These are phyloP conservation scores for Suhomyces choctaworum DNA, from an alignment of 1,139 yeast genomes.

Conservation along the genomic window DNA sequence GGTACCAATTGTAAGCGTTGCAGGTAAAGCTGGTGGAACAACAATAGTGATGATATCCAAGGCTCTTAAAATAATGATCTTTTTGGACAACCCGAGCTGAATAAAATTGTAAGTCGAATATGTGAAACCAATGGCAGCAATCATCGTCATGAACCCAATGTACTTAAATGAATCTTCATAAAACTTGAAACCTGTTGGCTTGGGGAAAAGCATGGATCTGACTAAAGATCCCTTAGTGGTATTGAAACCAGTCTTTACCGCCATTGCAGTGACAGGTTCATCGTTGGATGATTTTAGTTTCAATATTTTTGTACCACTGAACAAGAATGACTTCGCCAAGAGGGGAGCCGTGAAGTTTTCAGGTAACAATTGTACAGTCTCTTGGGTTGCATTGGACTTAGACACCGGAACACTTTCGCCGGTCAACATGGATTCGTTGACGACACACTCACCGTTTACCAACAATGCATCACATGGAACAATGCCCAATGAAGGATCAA, in stretches of 20 bases:
- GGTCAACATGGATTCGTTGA: conserved; percentile 93
- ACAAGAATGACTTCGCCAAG: conserved; percentile 73
- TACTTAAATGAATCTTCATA: conserved; percentile 93
- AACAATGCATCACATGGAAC: conserved; percentile 91
- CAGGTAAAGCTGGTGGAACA: conserved; percentile 98
- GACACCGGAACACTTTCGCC: conserved; percentile 98
- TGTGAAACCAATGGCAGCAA: conserved; percentile 83
- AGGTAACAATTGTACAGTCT: conserved; percentile 55
- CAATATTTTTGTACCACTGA: conserved; percentile 84
- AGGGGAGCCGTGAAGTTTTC: conserved; percentile 63
- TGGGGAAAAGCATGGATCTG: conserved; percentile 94
- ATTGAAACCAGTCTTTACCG: conserved; percentile 84
- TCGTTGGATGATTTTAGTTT: conserved; percentile 68
- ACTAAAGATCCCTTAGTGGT: conserved; percentile 96
- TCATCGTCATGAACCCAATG: conserved; percentile 88
- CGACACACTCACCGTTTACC: conserved; percentile 87
- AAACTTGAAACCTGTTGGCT: conserved; percentile 90
- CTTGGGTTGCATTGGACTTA: conserved; percentile 66
- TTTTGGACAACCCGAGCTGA: conserved; percentile 66
- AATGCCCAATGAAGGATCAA: conserved; percentile 72
- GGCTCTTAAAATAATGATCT: conserved; percentile 79
- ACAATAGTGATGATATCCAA: conserved; percentile 93
- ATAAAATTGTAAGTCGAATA: conserved; percentile 83
- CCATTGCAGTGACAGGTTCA: conserved; percentile 85
- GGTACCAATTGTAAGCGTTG: conserved; percentile 94